Conservation (phyloP, 441 rosid genomes). For the Hypseocharis bilobata region DNA sequence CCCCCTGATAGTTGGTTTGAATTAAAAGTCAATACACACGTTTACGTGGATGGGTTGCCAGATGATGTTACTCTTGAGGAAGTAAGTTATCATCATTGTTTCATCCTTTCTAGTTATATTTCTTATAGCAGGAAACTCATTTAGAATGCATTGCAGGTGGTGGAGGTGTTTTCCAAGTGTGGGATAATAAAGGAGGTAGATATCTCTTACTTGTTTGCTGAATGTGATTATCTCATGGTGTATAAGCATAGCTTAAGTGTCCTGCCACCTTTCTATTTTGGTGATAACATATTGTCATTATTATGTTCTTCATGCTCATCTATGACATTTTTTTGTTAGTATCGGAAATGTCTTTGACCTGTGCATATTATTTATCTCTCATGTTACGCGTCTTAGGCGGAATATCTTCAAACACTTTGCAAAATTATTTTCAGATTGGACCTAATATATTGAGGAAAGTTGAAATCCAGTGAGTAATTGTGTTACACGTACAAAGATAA, state of each 20-base stretch:
- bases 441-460: not conserved
- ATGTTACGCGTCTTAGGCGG: not conserved
- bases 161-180: conserved; percentile 85
- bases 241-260: conserved; percentile 5
- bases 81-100: conserved; percentile 39
- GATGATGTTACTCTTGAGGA: conserved; percentile 74
- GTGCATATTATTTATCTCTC: not conserved
- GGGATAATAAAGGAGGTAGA: conserved; percentile 91
- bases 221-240: not conserved
- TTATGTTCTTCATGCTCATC: not conserved
- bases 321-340: not conserved
- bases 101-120: conserved; percentile 10
- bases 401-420: not conserved
- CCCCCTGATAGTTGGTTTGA: conserved; percentile 96
- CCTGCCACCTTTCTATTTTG: conserved; percentile 5
- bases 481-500: no score
- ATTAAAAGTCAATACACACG: conserved; percentile 86
- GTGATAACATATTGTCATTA: not conserved
- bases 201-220: not conserved
- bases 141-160: conserved; percentile 44
- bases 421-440: not conserved
- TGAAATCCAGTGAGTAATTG: not conserved
- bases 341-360: not conserved
- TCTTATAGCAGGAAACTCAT: conserved; percentile 25
- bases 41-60: conserved; percentile 86